Percentiles rank a stretch among this genome's conserved stretches.
Evolutionary conservation across 176 grass and related monocot species (phyloP).

Genomic region (bread wheat (Triticum aestivum)): IWGSC_CS_RefSeq_v2.1 NC_057794.1:542075725-542076224

Average conservation of each 20-base stretch:
- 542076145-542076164: conserved; percentile 39
- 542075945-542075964: conserved; percentile 92
- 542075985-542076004: conserved; percentile 94
- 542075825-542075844: neutral
- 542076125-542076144: conserved; percentile 18
- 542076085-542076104: conserved; percentile 57
- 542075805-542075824: no score
- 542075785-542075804: no score
- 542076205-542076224: conserved; percentile 91
- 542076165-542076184: conserved; percentile 75
- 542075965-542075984: conserved; percentile 84
- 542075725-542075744: conserved; percentile 30
- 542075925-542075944: conserved; percentile 94
- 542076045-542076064: conserved; percentile 97
- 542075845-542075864: neutral
- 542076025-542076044: conserved; percentile 86
- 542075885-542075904: conserved; percentile 20
- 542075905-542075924: conserved; percentile 27
- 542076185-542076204: conserved; percentile 59
- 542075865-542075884: conserved; percentile 17
- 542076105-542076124: neutral
- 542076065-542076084: conserved; percentile 80
- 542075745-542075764: conserved; percentile 8
- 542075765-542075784: conserved; percentile 12
- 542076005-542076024: conserved; percentile 91